These are phyloP conservation scores for Botryobasidium botryosum DNA, from an alignment of 768 basidiomycete species.

Conservation along the genomic window DNA sequence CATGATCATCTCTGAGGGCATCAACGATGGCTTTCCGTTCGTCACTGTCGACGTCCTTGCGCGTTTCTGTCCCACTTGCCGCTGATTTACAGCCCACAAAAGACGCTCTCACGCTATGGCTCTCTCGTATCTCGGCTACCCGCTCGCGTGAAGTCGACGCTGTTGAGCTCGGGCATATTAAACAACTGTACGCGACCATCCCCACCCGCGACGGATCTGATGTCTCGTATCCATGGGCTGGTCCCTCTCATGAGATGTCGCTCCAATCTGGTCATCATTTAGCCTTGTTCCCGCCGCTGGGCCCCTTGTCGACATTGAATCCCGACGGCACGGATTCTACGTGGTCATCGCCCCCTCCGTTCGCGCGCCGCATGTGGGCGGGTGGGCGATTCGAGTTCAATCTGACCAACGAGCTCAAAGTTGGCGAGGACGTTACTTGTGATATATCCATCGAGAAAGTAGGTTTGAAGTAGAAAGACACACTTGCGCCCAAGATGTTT, in stretches of 20 bases:
- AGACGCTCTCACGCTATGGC: too few species aligned
- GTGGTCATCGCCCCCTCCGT: conserved; percentile 55
- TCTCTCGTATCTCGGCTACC: conserved; percentile 6
- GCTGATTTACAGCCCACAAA: too few species aligned
- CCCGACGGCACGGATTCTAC: conserved; percentile 58
- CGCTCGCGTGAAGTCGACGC: background rate
- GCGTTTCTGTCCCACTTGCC: too few species aligned
- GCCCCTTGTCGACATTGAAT: conserved; percentile 37
- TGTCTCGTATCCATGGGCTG: background rate
- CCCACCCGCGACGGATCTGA: conserved; percentile 4
- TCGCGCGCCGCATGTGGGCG: conserved; percentile 71
- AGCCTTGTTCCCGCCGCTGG: conserved; percentile 54
- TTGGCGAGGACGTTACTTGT: conserved; percentile 37
- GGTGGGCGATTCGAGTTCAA: conserved; percentile 41
- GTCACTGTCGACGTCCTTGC: too few species aligned
- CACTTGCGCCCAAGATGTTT: conserved; percentile 52
- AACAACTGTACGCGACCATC: conserved; percentile 5
- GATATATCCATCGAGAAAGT: conserved; percentile 32
- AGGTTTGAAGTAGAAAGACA: conserved; percentile 43
- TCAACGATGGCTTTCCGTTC: too few species aligned
- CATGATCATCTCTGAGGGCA: too few species aligned
- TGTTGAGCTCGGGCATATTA: background rate
- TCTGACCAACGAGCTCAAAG: conserved; percentile 24
- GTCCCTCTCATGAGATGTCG: conserved; percentile 4
- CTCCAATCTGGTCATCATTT: conserved; percentile 52